Base-by-base conservation (phyloP, 176 grass and related monocot species). In the Chrysopogon serrulatus region DNA sequence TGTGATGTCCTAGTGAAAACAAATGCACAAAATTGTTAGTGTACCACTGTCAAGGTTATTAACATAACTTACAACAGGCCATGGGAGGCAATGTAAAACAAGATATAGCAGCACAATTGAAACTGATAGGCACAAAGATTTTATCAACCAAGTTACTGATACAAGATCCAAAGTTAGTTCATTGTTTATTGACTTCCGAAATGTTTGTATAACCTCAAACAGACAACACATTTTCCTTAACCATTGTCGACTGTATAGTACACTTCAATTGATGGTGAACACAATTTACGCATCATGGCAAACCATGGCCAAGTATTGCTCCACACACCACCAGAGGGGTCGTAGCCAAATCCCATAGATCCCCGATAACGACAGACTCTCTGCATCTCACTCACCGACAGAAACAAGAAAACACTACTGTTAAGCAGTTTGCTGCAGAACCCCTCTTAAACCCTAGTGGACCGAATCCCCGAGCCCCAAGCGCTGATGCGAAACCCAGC, bases 1-100 rank as follows among this genome's bases (percentile, higher is more conserved):
- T 85, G 85, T 40, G 78, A 24, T 79, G 74, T 84, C 89, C 96
- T 98, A 62, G 54, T 34, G 56, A 51, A 28, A 79, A 47, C 2
- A 40, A 59, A 76, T 4, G 24, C 0, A 4, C 28, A 48, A 30
- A 71, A 24, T 57, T 44, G 68, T 43, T 26, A 80, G 27, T 15
- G 39, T n/a, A 9, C 9, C 23, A 79, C 12, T 4, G 5, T 8
- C 64, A 41, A 81, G 36, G 34, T 36, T 17, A 34, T n/a, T 31
- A 2, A 36, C 41, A 36, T 24, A 36, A n/a, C 21, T 51, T 36
- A 8, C 3, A 33, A 65, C 82, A 26, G 23, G 14, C 33, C 21
- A 48, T 16, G 21, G 30, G 44, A 26, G 8, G 12, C 71, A 37
- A 83, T 39, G 31, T 10, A 67, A 41, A 41, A 18, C 13, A 6